Evolutionary conservation across 139 green algal genomes (phyloP).

Genomic region (Bryopsis sp.): DNA sequence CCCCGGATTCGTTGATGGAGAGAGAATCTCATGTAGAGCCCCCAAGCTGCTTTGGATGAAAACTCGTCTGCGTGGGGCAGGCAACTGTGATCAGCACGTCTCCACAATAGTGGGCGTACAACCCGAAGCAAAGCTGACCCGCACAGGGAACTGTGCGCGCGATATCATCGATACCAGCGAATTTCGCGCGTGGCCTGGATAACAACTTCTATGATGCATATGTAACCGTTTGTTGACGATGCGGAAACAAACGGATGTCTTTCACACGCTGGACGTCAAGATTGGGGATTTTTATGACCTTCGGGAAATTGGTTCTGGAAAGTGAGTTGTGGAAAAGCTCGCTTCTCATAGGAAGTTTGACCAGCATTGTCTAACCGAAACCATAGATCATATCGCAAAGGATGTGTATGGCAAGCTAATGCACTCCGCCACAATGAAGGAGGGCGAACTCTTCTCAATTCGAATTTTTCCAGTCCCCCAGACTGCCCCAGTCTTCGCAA

Average conservation of each 20-base stretch:
- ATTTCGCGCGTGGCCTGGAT: no score
- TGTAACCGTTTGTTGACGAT: no score
- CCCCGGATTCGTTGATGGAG: no score
- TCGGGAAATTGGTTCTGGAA: conserved; percentile 3
- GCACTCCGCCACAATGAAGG: neutral
- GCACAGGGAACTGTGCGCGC: no score
- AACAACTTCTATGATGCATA: no score
- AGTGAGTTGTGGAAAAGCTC: neutral
- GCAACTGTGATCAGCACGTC: no score
- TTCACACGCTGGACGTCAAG: neutral
- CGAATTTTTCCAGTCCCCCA: neutral
- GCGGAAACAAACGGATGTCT: neutral
- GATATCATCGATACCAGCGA: no score
- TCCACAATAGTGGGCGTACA: no score
- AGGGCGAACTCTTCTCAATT: neutral
- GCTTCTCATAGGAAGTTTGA: neutral
- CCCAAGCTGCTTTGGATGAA: no score
- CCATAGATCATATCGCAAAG: neutral
- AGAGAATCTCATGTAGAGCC: no score
- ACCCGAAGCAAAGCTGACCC: no score
- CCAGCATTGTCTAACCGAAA: neutral
- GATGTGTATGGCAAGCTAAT: neutral
- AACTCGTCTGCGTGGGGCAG: no score
- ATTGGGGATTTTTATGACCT: neutral
- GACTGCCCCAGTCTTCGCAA: neutral